Percentiles rank a stretch among this genome's conserved stretches.
Conservation (phyloP, 352 stramenopile species). For the Phytophthora ohioensis region DNA sequence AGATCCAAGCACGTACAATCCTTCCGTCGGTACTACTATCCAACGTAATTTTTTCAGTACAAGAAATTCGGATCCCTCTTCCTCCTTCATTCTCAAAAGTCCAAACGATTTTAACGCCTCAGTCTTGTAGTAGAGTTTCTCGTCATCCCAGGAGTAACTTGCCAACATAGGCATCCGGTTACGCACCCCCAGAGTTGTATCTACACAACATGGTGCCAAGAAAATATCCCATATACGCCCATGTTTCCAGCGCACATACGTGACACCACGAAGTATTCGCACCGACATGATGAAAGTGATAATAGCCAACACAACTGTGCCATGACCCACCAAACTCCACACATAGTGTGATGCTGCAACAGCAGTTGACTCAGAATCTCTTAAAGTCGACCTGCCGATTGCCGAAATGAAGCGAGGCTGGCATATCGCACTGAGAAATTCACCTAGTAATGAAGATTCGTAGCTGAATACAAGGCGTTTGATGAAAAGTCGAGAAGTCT, state of each 20-base stretch:
- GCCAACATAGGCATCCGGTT: slow-evolving; percentile 21
- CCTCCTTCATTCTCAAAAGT: slow-evolving; percentile 14
- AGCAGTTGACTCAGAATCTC: neutral
- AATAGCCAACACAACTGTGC: slow-evolving; percentile 7
- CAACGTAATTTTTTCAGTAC: slow-evolving; percentile 4
- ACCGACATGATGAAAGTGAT: slow-evolving; percentile 22
- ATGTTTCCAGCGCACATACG: slow-evolving; percentile 6
- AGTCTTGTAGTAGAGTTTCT: slow-evolving; percentile 17
- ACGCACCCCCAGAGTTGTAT: neutral
- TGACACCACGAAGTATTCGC: slow-evolving; percentile 6
- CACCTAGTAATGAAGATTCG: neutral
- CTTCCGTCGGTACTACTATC: neutral
- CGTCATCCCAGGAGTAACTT: slow-evolving; percentile 12
- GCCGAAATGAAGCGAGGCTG: neutral
- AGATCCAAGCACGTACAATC: neutral
- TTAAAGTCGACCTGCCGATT: neutral
- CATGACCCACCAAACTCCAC: neutral
- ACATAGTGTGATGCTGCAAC: slow-evolving; percentile 1
- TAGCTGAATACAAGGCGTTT: neutral
- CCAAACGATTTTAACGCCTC: slow-evolving; percentile 22
- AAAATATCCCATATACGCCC: slow-evolving; percentile 5
- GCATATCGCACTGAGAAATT: slow-evolving; percentile 4
- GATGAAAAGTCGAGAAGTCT: neutral
- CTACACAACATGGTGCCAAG: slow-evolving; percentile 14
- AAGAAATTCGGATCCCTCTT: slow-evolving; percentile 14